phyloP scores from a whole-genome alignment of 108 stramenopile species.

The Pseudonitzschia pungens region DNA sequence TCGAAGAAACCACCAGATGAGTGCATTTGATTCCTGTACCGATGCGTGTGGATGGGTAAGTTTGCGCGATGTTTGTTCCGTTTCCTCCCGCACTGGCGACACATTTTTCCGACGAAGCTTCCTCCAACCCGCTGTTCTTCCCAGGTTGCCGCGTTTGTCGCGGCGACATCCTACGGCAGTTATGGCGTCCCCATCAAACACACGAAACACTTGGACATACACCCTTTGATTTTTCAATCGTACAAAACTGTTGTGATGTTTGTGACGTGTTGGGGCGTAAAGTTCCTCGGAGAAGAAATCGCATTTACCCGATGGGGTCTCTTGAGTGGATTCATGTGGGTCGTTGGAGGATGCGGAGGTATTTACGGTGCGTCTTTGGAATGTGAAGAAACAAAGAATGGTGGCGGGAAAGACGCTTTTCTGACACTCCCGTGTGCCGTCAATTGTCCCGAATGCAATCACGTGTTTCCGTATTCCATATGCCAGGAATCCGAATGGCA shows the following conservation, averaged over 20 bases:
- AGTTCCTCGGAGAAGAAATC: constrained; percentile 47
- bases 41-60: constrained; percentile 52
- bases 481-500: constrained; percentile 52
- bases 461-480: not conserved
- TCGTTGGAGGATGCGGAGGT: constrained; percentile 42
- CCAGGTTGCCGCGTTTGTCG: constrained; percentile 41
- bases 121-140: not conserved
- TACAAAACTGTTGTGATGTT: constrained; percentile 63
- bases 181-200: constrained; percentile 70
- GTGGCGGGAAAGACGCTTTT: no score
- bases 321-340: constrained; percentile 71
- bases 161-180: constrained; percentile 52
- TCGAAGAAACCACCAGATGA: not conserved
- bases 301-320: constrained; percentile 70
- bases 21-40: constrained; percentile 21
- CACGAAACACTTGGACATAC: constrained; percentile 50
- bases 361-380: constrained; percentile 2
- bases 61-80: not conserved
- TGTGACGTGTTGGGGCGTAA: constrained; percentile 48
- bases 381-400: no score
- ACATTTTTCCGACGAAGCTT: not conserved
- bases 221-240: constrained; percentile 62
- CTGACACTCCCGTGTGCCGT: not conserved
- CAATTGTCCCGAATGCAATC: no score
- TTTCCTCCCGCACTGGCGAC: not conserved